phyloP scores from a whole-genome alignment of 1,284 basidiomycete genomes.

The Apiotrichum montevideense region DNA sequence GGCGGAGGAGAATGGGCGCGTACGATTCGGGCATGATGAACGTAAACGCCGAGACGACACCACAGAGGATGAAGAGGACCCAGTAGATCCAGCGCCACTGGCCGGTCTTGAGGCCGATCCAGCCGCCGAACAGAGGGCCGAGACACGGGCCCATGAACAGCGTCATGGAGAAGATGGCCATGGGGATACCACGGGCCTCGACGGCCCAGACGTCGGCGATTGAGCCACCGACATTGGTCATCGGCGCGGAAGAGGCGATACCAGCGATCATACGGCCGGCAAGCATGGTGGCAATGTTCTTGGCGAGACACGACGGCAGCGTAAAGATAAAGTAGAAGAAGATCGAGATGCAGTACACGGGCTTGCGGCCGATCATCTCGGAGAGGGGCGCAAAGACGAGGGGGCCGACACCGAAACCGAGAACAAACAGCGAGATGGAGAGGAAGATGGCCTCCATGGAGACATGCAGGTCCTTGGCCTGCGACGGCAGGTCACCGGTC shows the following conservation, averaged over 20 bases:
- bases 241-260: conserved; percentile 47
- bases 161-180: conserved; percentile 46
- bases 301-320: conserved; percentile 47
- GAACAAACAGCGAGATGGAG: conserved; percentile 49
- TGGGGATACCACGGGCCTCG: conserved; percentile 46
- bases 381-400: conserved; percentile 44
- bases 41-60: conserved; percentile 31
- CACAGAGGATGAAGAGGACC: conserved; percentile 44
- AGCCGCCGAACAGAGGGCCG: conserved; percentile 45
- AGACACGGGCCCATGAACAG: conserved; percentile 47
- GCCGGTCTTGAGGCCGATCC: conserved; percentile 35
- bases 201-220: conserved; percentile 49
- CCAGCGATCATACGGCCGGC: conserved; percentile 50
- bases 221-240: conserved; percentile 50
- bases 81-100: conserved; percentile 50
- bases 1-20: conserved; percentile 41
- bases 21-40: conserved; percentile 47
- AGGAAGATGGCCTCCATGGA: conserved; percentile 45
- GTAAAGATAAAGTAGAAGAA: conserved; percentile 49
- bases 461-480: conserved; percentile 43
- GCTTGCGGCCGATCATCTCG: conserved; percentile 43
- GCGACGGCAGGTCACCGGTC: conserved; percentile 43
- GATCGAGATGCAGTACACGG: conserved; percentile 46
- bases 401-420: conserved; percentile 48
- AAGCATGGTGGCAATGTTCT: conserved; percentile 49